Base-by-base conservation (phyloP, 305 asterid species). In the Ilex paraguariensis region DNA sequence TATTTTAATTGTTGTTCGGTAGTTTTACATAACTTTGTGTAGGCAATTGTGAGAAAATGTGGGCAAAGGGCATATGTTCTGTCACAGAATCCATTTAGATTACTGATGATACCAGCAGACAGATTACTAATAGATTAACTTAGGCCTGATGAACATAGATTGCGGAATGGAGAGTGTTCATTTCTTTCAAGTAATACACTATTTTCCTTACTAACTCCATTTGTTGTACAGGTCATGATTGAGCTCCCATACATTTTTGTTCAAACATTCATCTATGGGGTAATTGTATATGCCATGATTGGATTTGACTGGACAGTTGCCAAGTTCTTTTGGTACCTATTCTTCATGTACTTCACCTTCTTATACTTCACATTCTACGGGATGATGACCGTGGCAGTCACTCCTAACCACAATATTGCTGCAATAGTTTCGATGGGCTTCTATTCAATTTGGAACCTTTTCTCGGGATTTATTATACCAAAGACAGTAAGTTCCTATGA, bases 311-410 rank as follows among this genome's bases (percentile, higher is more conserved):
- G 95, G 95, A 79, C 84, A 10, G 65, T 36, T 1, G 45, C 32
- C 7, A 90, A 87, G 73, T 79, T 87, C 78, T 67, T 87, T 31
- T 90, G 97, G 97, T 79, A 75, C 73, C 75, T 90, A 4, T 82
- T 82, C 67, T 85, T 90, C 84, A 85, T 87, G 95, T 87, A 69
- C 31, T 82, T 90, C 81, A 78, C 90, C 55, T 68, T 87, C 66
- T 31, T 85, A 56, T 90, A 87, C 88, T 87, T 85, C 88, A 83
- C 90, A 1, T 69, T 90, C 49, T 90, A 83, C 17, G 97, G 95
- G 15, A 90, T 90, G 97, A 90, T 87, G 95, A 64, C 88, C 4
- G 92, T 84, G 28, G 97, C 97, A 1, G 82, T 82, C 17, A 90
- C 97, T 3, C 97, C 97, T 4, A 90, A 90, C 62, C 88, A 82